Conservation (phyloP, 2,329 filamentous ascomycete species). For the Aspergillaceae sp. region DNA sequence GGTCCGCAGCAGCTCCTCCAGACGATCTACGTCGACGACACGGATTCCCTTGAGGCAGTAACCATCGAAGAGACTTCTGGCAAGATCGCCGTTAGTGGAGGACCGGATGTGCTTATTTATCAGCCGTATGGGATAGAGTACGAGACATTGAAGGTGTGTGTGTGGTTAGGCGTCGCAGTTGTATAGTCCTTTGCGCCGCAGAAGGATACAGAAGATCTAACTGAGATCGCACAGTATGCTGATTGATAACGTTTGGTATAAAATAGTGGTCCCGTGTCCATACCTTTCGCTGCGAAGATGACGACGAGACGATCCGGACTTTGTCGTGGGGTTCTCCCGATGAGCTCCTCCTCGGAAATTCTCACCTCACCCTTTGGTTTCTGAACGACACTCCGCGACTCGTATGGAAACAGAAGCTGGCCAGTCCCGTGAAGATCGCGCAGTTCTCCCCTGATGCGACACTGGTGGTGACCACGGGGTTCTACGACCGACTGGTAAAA, state of each 20-base stretch:
- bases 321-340: conserved; percentile 83
- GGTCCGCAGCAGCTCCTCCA: conserved; percentile 69
- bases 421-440: conserved; percentile 65
- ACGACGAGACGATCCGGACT: conserved; percentile 40
- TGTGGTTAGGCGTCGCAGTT: not conserved
- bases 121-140: conserved; percentile 63
- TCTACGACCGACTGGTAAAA: conserved; percentile 76
- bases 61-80: conserved; percentile 73
- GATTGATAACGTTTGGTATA: conserved; percentile 12
- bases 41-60: conserved; percentile 62
- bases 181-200: too few species aligned
- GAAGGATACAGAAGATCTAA: too few species aligned
- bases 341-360: conserved; percentile 73
- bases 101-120: conserved; percentile 63
- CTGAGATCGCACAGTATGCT: not conserved
- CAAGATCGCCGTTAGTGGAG: conserved; percentile 71
- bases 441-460: conserved; percentile 77
- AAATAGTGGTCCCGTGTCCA: conserved; percentile 53
- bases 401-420: conserved; percentile 67
- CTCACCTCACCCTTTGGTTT: conserved; percentile 61
- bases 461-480: conserved; percentile 72
- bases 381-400: conserved; percentile 37
- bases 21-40: conserved; percentile 79
- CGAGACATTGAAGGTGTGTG: conserved; percentile 62
- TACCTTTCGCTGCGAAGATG: conserved; percentile 37